These are phyloP conservation scores for Pholiota conissans DNA, from an alignment of 768 basidiomycete species.

Conservation along the genomic window DNA sequence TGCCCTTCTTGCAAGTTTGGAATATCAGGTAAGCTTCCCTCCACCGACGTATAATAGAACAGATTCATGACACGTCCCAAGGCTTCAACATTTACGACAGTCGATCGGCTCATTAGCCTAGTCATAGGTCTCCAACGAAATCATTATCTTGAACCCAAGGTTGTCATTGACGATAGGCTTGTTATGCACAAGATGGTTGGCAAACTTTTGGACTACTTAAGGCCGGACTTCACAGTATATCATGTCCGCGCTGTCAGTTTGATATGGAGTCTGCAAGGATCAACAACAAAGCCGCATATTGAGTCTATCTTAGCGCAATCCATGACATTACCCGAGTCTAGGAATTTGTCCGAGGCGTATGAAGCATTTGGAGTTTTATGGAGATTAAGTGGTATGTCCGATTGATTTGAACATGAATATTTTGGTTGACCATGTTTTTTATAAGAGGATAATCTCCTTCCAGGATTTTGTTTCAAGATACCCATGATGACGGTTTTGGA, in stretches of 20 bases:
- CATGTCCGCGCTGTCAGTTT: constrained; percentile 81
- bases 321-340: constrained; percentile 56
- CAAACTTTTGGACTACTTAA: constrained; percentile 75
- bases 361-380: constrained; percentile 93
- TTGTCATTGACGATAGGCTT: constrained; percentile 54
- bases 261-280: constrained; percentile 76
- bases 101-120: constrained; percentile 63
- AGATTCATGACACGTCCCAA: no score
- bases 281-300: constrained; percentile 58
- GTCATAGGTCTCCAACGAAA: constrained; percentile 56
- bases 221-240: constrained; percentile 62
- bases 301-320: constrained; percentile 79
- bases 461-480: constrained; percentile 80
- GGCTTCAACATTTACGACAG: constrained; percentile 63
- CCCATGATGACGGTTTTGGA: constrained; percentile 91
- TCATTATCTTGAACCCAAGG: constrained; percentile 47
- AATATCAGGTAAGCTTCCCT: constrained; percentile 51
- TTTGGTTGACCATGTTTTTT: constrained; percentile 3
- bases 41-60: no score
- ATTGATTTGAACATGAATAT: background rate
- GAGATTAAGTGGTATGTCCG: constrained; percentile 73
- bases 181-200: constrained; percentile 62
- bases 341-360: constrained; percentile 55
- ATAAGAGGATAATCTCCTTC: constrained; percentile 76
- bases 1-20: constrained; percentile 50